Base-by-base conservation (phyloP, 2,329 filamentous ascomycete genomes). In the Trichoderma koningii region DNA sequence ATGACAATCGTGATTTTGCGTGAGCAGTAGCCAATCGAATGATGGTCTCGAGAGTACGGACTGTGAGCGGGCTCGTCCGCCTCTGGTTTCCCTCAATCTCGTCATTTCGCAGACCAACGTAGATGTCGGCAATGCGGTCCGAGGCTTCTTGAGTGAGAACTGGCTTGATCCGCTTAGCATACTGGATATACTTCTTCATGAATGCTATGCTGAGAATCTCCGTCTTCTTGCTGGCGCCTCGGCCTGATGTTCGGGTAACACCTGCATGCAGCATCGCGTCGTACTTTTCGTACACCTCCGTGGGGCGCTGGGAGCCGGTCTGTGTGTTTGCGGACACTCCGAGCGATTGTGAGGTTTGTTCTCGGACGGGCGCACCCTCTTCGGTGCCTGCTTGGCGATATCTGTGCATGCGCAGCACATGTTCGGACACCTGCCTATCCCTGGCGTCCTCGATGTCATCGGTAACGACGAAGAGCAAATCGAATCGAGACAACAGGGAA, bases 141-240 rank as follows among this genome's bases (percentile, higher is more conserved):
- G 93, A 92, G 6, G 95, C 94, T 51, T 92, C 92, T 74, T 95
- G 92, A 0, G 93, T 97, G 67, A 99, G 81, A 47, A 96, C 82
- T 0, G 95, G 95, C 84, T 93, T 96, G 73, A 97, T 85, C 74
- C 95, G 84, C 81, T 99, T 99, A 69, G 95, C 93, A 76, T 99
- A 99, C 75, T 99, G 95, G 52, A 99, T 96, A 77, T 97, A 99
- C 79, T 99, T 99, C 81, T 99, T 99, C 82, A 99, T 93, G 79
- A 99, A 99, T 0, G 93, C 91, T 67, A 99, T 97, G 79, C 91
- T 96, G 62, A 99, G 82, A 15, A 99, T 91, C 76, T 97, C 93
- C 5, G 91, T 87, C 69, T 90, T 89, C 76, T 91, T 90, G 70
- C 87, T 87, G 28, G 89, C 80, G 12, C 91, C 91, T 45, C 92